phyloP scores from a whole-genome alignment of 805 yeast genomes.

The Monosporozyma servazzii region DNA sequence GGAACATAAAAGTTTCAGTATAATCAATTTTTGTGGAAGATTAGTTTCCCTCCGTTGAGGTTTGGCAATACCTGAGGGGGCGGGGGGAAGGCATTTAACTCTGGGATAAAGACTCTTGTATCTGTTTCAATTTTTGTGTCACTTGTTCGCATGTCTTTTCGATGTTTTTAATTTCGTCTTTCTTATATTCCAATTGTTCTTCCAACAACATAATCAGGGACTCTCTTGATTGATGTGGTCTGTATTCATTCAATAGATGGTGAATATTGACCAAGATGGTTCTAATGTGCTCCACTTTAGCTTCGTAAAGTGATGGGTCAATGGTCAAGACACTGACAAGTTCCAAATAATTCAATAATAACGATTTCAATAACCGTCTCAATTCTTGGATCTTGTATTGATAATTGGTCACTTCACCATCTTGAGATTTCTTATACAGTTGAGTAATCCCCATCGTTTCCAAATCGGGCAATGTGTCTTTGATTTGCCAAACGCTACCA shows the following conservation, averaged over 20 bases:
- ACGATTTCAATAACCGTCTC: constrained; percentile 68
- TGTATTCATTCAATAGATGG: constrained; percentile 80
- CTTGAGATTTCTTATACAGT: constrained; percentile 39
- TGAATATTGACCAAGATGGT: constrained; percentile 80
- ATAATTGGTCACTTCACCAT: constrained; percentile 29
- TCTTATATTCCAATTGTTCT: constrained; percentile 59
- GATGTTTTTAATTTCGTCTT: constrained; percentile 40
- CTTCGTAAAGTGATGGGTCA: constrained; percentile 55
- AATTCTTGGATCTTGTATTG: constrained; percentile 56
- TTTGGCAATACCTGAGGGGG: no score
- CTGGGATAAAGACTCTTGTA: constrained; percentile 12
- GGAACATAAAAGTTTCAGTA: no score
- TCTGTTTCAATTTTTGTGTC: constrained; percentile 27
- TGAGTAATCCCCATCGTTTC: constrained; percentile 71
- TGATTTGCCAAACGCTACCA: constrained; percentile 78
- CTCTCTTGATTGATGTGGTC: constrained; percentile 94
- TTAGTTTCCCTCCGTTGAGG: no score
- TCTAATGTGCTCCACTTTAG: constrained; percentile 70
- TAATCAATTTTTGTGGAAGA: no score
- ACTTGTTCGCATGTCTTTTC: constrained; percentile 35
- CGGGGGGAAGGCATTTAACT: no score
- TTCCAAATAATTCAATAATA: constrained; percentile 72
- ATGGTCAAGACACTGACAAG: constrained; percentile 67
- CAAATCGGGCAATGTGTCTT: constrained; percentile 68
- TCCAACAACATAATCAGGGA: constrained; percentile 66